Conservation (phyloP, 106 monocot species). For the Allium cepa region DNA sequence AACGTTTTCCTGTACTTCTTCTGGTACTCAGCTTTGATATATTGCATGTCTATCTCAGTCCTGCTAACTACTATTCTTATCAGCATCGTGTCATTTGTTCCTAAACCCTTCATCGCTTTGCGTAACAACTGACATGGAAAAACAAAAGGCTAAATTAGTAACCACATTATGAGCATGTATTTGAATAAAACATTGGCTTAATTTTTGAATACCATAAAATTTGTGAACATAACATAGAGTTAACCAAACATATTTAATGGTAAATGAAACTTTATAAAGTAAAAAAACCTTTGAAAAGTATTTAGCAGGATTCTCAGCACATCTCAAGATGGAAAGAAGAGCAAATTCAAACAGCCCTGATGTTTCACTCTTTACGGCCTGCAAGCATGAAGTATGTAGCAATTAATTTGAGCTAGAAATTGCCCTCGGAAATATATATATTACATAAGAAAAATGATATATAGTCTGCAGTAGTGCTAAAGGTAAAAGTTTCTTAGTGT, state of each 20-base stretch:
- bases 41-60: conserved; percentile 90
- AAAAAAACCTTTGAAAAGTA: conserved; percentile 67
- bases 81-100: conserved; percentile 62
- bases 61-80: conserved; percentile 68
- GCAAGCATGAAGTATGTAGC: conserved; percentile 1
- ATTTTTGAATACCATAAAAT: no score
- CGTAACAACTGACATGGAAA: conserved; percentile 30
- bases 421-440: no score
- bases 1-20: conserved; percentile 55
- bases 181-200: no score
- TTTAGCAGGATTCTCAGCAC: conserved; percentile 70
- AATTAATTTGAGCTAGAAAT: neutral
- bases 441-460: no score
- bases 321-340: conserved; percentile 71
- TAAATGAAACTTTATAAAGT: no score
- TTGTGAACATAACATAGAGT: no score
- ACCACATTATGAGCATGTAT: no score
- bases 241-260: no score
- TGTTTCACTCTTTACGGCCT: conserved; percentile 76
- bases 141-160: neutral
- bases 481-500: no score
- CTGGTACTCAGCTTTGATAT: conserved; percentile 74
- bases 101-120: conserved; percentile 83
- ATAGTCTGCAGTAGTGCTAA: no score
- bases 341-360: conserved; percentile 70